Conservation (phyloP, 768 basidiomycete species). For the Leucosporidium yakuticum region DNA sequence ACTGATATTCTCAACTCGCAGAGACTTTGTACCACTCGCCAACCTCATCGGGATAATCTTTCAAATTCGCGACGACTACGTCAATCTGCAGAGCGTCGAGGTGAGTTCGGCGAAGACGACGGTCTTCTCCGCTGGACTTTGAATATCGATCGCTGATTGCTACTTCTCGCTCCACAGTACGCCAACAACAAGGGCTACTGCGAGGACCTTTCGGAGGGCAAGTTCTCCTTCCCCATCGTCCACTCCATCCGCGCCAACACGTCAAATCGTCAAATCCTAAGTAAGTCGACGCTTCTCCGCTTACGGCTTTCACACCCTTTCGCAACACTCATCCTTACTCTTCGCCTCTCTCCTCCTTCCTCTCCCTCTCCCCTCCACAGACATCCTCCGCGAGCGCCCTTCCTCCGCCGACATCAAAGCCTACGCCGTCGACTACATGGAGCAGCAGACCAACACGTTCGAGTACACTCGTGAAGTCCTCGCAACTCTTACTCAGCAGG, state of each 20-base stretch:
- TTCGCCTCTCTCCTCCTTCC: neutral
- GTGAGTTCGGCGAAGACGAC: neutral
- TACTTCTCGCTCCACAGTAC: conserved; percentile 53
- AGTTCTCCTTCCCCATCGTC: conserved; percentile 93
- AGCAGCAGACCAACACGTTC: conserved; percentile 70
- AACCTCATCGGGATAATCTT: conserved; percentile 92
- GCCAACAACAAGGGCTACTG: conserved; percentile 65
- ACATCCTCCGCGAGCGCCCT: conserved; percentile 83
- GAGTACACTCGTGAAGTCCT: conserved; percentile 75
- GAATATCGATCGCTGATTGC: neutral
- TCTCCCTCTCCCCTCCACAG: conserved; percentile 45
- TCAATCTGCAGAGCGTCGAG: conserved; percentile 40
- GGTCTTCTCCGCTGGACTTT: neutral
- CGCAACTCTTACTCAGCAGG: conserved; percentile 59
- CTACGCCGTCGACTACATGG: conserved; percentile 73
- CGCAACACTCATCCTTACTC: neutral
- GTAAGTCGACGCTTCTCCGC: conserved; percentile 49
- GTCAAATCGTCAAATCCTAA: conserved; percentile 72
- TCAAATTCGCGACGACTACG: conserved; percentile 94
- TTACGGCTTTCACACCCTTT: neutral
- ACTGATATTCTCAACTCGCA: neutral
- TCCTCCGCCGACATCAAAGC: conserved; percentile 70
- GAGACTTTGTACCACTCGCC: conserved; percentile 80
- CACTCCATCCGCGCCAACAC: conserved; percentile 76
- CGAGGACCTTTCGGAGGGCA: conserved; percentile 92